phyloP scores from a whole-genome alignment of 2,329 filamentous ascomycete species.

The Coleophoma cylindrospora region DNA sequence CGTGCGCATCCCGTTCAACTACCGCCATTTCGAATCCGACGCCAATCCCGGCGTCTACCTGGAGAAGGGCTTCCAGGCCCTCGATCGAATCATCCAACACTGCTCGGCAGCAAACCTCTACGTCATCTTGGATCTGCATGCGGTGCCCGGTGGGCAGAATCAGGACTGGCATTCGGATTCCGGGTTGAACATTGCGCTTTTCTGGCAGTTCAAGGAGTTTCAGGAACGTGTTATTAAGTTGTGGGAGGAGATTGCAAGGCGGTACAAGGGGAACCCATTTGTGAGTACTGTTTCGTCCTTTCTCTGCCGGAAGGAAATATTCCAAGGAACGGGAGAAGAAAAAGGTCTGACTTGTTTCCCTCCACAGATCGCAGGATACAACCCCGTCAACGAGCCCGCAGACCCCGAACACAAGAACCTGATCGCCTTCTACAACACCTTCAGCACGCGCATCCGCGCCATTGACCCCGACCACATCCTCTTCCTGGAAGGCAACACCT shows the following conservation, averaged over 20 bases:
- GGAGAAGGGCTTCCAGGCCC: slow-evolving; percentile 39
- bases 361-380: slow-evolving; percentile 21
- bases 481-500: slow-evolving; percentile 48
- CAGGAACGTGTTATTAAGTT: slow-evolving; percentile 39
- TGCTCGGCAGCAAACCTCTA: slow-evolving; percentile 37
- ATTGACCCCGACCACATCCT: slow-evolving; percentile 43
- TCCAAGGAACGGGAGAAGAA: too few relatives aligned
- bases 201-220: slow-evolving; percentile 42
- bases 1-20: slow-evolving; percentile 56
- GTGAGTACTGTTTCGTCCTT: background rate
- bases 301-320: too few relatives aligned
- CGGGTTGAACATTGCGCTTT: slow-evolving; percentile 32
- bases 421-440: slow-evolving; percentile 34
- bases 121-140: slow-evolving; percentile 39
- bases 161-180: slow-evolving; percentile 42
- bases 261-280: slow-evolving; percentile 36
- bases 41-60: slow-evolving; percentile 43
- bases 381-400: slow-evolving; percentile 28
- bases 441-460: slow-evolving; percentile 33
- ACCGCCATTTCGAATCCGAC: slow-evolving; percentile 50
- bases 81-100: slow-evolving; percentile 43
- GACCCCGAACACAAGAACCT: slow-evolving; percentile 30
- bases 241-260: slow-evolving; percentile 36
- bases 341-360: too few relatives aligned
- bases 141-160: slow-evolving; percentile 40